Conservation (phyloP, 2,329 filamentous ascomycete species). For the Penicillium sp. region DNA sequence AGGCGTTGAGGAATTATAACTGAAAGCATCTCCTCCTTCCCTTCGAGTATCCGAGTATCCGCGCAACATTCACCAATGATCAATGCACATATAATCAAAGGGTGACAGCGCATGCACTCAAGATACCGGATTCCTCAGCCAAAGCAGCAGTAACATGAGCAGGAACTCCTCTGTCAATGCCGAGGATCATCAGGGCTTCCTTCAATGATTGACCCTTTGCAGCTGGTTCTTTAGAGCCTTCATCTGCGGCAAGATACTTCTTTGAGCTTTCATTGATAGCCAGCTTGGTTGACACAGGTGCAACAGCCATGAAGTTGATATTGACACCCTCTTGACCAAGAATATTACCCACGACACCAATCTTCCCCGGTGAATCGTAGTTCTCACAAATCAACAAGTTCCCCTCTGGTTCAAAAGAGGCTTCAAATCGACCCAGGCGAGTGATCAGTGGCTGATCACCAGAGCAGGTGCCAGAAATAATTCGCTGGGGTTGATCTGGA, state of each 20-base stretch:
- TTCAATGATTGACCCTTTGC: slow-evolving; percentile 34
- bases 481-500: slow-evolving; percentile 45
- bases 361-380: slow-evolving; percentile 79
- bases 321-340: slow-evolving; percentile 72
- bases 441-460: slow-evolving; percentile 60
- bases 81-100: slow-evolving; percentile 26
- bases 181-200: slow-evolving; percentile 80
- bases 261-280: not conserved
- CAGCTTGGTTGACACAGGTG: slow-evolving; percentile 41
- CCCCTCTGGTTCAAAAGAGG: slow-evolving; percentile 70
- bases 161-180: slow-evolving; percentile 66
- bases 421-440: slow-evolving; percentile 70
- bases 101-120: slow-evolving; percentile 55
- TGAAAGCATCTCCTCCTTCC: not conserved
- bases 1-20: slow-evolving; percentile 7
- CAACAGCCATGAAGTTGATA: slow-evolving; percentile 77
- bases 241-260: not conserved
- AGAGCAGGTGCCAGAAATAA: slow-evolving; percentile 49
- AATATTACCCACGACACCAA: slow-evolving; percentile 72
- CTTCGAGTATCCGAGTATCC: not conserved
- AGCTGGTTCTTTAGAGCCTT: not conserved
- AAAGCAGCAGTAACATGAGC: slow-evolving; percentile 54
- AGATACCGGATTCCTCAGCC: slow-evolving; percentile 51
- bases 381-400: slow-evolving; percentile 77
- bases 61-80: not conserved